A percentile compares a stretch with the other conserved stretches of the same genome.
phyloP scores from a whole-genome alignment of 2,329 filamentous ascomycete species.

The Penicillium corylophilum region DNA sequence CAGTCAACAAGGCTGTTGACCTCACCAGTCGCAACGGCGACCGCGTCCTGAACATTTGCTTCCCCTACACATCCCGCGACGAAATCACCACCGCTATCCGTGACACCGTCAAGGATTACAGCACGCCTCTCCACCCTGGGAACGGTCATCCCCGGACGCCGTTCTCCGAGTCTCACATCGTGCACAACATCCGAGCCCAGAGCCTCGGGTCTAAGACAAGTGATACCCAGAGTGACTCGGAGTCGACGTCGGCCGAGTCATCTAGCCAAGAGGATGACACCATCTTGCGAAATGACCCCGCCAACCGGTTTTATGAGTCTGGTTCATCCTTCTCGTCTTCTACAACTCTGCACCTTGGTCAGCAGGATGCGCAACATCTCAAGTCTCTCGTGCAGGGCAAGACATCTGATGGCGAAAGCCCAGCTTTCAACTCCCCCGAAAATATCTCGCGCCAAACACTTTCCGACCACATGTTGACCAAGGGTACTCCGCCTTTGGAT shows the following conservation, averaged over 20 bases:
- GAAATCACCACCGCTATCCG: conserved; percentile 91
- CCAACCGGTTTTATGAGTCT: conserved; percentile 32
- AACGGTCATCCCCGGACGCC: conserved; percentile 53
- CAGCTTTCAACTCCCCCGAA: conserved; percentile 71
- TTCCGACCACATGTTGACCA: conserved; percentile 83
- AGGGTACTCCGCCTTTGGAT: conserved; percentile 81
- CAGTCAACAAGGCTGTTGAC: conserved; percentile 80
- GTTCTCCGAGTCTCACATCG: conserved; percentile 85
- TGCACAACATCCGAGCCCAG: conserved; percentile 76
- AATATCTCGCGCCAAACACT: conserved; percentile 80
- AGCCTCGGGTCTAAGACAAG: conserved; percentile 39
- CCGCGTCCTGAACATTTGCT: conserved; percentile 86
- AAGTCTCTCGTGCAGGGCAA: conserved; percentile 39
- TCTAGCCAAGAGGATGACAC: conserved; percentile 48
- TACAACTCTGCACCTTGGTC: conserved; percentile 51
- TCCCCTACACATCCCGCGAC: conserved; percentile 92
- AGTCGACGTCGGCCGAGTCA: conserved; percentile 41
- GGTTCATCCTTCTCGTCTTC: conserved; percentile 42
- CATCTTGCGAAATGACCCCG: conserved; percentile 15
- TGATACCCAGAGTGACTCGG: conserved; percentile 49
- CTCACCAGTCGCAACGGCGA: conserved; percentile 84
- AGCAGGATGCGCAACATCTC: conserved; percentile 31
- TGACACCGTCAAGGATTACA: conserved; percentile 83
- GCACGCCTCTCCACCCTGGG: conserved; percentile 61
- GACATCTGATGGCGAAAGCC: conserved; percentile 24